Percentiles rank a stretch among this genome's conserved stretches.
phyloP scores from a whole-genome alignment of 805 yeast species.

The Starmerella geochares region DNA sequence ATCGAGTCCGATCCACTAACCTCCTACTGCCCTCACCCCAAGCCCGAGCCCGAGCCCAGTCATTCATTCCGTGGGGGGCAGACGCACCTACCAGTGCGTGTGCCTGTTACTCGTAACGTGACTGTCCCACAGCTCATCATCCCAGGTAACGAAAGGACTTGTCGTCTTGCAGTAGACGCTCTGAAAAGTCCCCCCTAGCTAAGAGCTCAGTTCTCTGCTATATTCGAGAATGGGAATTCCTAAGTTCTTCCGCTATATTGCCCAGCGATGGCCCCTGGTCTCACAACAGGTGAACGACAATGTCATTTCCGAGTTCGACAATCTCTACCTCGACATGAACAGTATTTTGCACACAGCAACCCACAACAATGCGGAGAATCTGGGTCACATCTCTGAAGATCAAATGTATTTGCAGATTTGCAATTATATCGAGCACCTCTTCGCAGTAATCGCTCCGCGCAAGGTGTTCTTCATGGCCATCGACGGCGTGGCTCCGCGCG shows the following conservation, averaged over 20 bases:
- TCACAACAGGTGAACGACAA: slow-evolving; percentile 72
- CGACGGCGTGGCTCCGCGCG: slow-evolving; percentile 98
- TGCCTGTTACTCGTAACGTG: slow-evolving; percentile 1
- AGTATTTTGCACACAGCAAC: slow-evolving; percentile 89
- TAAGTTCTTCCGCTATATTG: slow-evolving; percentile 88
- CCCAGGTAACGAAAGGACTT: neutral
- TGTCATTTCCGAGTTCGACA: slow-evolving; percentile 88
- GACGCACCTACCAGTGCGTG: neutral
- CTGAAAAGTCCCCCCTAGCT: neutral
- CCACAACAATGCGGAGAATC: slow-evolving; percentile 63
- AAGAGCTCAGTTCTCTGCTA: neutral
- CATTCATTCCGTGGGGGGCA: too few species aligned
- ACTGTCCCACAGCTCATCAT: neutral
- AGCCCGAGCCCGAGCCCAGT: too few species aligned
- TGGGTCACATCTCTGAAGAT: slow-evolving; percentile 67
- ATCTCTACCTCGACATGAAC: slow-evolving; percentile 92
- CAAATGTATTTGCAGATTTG: slow-evolving; percentile 88
- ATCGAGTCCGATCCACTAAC: too few species aligned
- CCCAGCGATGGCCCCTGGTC: slow-evolving; percentile 97
- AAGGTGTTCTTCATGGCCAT: slow-evolving; percentile 89
- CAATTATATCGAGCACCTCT: slow-evolving; percentile 87
- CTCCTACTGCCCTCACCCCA: too few species aligned
- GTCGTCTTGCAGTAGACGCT: neutral
- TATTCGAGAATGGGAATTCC: slow-evolving; percentile 66
- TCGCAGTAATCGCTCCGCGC: slow-evolving; percentile 76